phyloP scores from a whole-genome alignment of 2,329 filamentous ascomycete species.

The Phoma sp. region DNA sequence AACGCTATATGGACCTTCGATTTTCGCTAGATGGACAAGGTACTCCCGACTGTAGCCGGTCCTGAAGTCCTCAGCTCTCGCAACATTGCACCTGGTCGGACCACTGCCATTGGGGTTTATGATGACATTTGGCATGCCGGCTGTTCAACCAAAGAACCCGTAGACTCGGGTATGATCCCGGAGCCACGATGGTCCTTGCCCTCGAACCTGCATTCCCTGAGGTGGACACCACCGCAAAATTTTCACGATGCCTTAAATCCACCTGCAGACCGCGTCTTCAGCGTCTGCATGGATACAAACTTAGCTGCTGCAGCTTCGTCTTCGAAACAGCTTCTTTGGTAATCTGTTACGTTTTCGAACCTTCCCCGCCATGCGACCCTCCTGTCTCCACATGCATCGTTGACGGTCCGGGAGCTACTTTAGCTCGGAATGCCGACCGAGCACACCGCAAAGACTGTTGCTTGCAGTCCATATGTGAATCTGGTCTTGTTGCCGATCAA shows the following conservation, averaged over 20 bases:
- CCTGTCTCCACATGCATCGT: constrained; percentile 32
- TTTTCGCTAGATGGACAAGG: not conserved
- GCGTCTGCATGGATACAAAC: constrained; percentile 29
- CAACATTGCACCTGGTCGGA: too few relatives aligned
- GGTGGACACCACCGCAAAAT: constrained; percentile 28
- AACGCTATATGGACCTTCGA: not conserved
- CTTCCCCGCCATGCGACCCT: constrained; percentile 44
- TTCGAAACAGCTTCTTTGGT: constrained; percentile 30
- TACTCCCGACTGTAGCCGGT: not conserved
- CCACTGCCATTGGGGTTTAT: not conserved
- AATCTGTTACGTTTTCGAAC: constrained; percentile 49
- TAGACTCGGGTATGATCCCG: not conserved
- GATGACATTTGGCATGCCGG: not conserved
- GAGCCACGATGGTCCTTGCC: not conserved
- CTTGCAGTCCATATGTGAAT: constrained; percentile 3
- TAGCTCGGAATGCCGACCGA: constrained; percentile 37
- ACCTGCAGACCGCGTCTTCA: constrained; percentile 26
- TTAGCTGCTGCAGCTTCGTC: constrained; percentile 28
- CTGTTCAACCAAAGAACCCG: not conserved
- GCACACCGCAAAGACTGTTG: constrained; percentile 28
- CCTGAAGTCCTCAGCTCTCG: not conserved
- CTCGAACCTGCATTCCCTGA: constrained; percentile 6
- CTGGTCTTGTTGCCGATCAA: not conserved
- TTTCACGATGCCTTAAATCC: constrained; percentile 26
- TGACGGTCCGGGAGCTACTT: constrained; percentile 40